Evolutionary conservation across 2,329 filamentous ascomycete species (phyloP), one percentile per base, ranked within the genome.

Genomic region (Colletotrichum endophyticum): DNA sequence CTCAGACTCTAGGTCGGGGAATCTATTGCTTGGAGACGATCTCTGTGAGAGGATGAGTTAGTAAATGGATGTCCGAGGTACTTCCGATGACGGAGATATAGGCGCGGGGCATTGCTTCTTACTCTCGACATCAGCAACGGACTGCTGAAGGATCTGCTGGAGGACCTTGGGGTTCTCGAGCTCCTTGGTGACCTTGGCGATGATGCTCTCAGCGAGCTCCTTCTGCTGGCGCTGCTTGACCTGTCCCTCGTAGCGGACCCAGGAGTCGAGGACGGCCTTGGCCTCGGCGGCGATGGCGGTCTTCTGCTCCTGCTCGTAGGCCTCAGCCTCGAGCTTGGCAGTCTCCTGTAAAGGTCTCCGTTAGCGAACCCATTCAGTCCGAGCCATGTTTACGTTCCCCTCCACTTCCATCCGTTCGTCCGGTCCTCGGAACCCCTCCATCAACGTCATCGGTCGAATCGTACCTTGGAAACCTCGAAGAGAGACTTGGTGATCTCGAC

Each of bases 181-280:
- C 92, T 99, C 96, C 93, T 99, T 99, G 88, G 95, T 94, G 85
- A 99, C 97, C 93, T 98, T 99, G 91, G 94, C 93, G 84, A 99
- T 99, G 87, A 99, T 91, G 87, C 89, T 92, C 85, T 98, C 93
- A 79, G 97, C 95, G 80, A 99, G 93, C 92, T 99, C 97, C 88
- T 92, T 94, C 92, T 99, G 97, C 91, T 99, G 96, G 87, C 97
- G 94, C 91, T 96, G 94, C 95, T 99, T 99, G 85, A 99, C 96
- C 91, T 99, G 97, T 83, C 95, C 90, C 91, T 99, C 97, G 88
- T 99, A 99, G 86, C 97, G 95, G 80, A 99, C 96, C 98, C 97
- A 99, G 75, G 96, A 98, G 87, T 99, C 97, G 80, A 99, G 93
- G 76, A 99, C 97, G 78, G 91, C 84, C 94, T 98, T 99, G 84